phyloP scores from a whole-genome alignment of 768 basidiomycete species.

The Lentinula guzmanii region DNA sequence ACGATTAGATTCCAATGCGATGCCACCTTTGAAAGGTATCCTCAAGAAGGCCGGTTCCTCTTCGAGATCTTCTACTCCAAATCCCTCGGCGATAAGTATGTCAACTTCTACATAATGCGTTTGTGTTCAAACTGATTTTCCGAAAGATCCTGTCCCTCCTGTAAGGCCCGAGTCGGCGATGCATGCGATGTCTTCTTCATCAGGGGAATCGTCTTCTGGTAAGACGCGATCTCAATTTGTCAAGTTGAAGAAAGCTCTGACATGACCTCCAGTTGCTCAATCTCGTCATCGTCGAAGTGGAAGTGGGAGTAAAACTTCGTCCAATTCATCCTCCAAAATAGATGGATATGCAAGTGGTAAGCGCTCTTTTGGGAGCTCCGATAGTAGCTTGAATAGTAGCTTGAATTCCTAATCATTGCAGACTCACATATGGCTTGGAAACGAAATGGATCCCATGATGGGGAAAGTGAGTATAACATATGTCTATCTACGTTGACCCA shows the following conservation, averaged over 20 bases:
- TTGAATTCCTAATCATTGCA: background rate
- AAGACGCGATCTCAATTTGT: background rate
- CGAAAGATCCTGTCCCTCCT: background rate
- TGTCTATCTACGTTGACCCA: background rate
- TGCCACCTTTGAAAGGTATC: slow-evolving; percentile 4
- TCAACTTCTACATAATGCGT: background rate
- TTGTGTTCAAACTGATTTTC: background rate
- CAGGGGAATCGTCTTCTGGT: background rate
- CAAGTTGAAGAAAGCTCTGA: background rate
- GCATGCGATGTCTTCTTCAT: background rate
- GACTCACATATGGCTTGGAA: slow-evolving; percentile 4
- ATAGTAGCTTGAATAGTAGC: background rate
- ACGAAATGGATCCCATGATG: background rate
- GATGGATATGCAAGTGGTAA: slow-evolving; percentile 7
- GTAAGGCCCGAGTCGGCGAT: background rate
- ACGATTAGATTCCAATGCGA: background rate
- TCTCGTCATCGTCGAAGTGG: background rate
- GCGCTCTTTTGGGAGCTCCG: background rate
- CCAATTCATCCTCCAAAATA: slow-evolving; percentile 1
- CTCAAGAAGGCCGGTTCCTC: slow-evolving; percentile 4
- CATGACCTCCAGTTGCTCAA: background rate
- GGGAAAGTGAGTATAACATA: background rate
- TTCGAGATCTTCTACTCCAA: slow-evolving; percentile 1
- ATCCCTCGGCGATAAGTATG: background rate
- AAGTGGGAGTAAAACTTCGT: background rate